These are phyloP conservation scores for Tetramitus jugosus DNA, from an alignment of 208 protist genomes.

Conservation along the genomic window DNA sequence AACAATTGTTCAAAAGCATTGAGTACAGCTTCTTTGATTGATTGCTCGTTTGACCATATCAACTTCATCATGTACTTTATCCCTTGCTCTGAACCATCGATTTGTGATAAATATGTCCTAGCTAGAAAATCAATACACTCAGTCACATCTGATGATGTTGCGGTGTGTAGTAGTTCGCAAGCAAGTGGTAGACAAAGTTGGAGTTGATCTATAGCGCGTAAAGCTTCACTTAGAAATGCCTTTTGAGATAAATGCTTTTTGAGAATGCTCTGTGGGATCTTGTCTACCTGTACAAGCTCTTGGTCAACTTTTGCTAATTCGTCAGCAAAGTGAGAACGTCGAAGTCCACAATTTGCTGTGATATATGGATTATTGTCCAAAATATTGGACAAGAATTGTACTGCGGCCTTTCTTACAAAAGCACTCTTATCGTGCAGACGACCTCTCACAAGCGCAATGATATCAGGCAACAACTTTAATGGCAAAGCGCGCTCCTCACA, in stretches of 20 bases:
- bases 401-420: constrained; percentile 40
- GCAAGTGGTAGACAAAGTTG: background rate
- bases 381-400: constrained; percentile 32
- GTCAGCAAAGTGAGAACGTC: background rate
- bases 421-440: constrained; percentile 38
- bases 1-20: background rate
- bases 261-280: background rate
- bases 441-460: background rate
- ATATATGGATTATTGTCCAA: constrained; percentile 37
- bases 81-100: background rate
- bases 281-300: background rate
- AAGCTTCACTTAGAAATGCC: background rate
- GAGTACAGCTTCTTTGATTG: background rate
- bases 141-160: background rate
- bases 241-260: background rate
- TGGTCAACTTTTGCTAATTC: background rate
- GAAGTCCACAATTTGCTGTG: background rate
- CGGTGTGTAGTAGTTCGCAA: background rate
- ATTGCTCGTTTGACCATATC: background rate
- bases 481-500: constrained; percentile 25
- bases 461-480: background rate
- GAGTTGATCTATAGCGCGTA: background rate
- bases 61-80: background rate
- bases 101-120: background rate
- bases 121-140: background rate